Percentiles rank a stretch among this genome's conserved stretches.
phyloP scores from a whole-genome alignment of 208 protist genomes.

The Lotmaria passim region DNA sequence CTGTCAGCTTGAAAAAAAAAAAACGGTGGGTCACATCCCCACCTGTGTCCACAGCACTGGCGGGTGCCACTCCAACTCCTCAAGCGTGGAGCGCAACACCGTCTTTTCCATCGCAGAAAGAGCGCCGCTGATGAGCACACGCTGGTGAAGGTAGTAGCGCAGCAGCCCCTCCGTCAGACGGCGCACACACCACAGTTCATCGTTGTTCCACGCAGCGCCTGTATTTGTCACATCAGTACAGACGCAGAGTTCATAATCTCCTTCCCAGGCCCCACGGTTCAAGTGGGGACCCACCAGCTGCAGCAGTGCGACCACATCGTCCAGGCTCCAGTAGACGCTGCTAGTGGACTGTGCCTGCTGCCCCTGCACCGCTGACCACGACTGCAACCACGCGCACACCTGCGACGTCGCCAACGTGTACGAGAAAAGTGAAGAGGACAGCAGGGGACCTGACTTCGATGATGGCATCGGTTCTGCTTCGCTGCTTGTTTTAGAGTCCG shows the following conservation, averaged over 20 bases:
- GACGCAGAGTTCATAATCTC: neutral
- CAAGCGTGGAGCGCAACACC: constrained; percentile 33
- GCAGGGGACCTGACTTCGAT: neutral
- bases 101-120: constrained; percentile 31
- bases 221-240: neutral
- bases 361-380: constrained; percentile 8
- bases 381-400: constrained; percentile 34
- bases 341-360: neutral
- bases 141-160: constrained; percentile 32
- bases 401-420: constrained; percentile 6
- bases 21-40: constrained; percentile 8
- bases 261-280: neutral
- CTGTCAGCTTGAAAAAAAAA: too few species aligned
- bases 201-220: neutral
- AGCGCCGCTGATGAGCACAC: neutral
- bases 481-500: too few species aligned
- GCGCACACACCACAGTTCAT: constrained; percentile 33
- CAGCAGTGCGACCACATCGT: constrained; percentile 45
- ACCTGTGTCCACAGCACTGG: constrained; percentile 27
- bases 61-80: constrained; percentile 36
- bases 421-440: neutral
- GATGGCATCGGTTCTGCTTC: neutral
- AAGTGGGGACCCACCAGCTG: constrained; percentile 33
- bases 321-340: constrained; percentile 31
- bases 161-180: constrained; percentile 36